Conservation (phyloP, 2,329 filamentous ascomycete species). For the Aspergillus hortae region DNA sequence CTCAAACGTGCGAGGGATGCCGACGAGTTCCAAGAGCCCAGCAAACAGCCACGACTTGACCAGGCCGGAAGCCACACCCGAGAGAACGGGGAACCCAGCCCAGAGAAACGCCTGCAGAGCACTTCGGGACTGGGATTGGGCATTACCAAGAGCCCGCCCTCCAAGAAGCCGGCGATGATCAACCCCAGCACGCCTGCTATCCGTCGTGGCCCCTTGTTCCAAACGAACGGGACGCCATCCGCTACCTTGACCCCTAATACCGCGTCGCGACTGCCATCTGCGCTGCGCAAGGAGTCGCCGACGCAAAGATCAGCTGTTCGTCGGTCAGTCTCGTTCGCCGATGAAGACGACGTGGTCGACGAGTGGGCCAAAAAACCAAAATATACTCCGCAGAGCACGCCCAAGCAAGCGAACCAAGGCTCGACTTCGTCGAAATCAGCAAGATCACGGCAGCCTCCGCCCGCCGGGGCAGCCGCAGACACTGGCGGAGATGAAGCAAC, state of each 20-base stretch:
- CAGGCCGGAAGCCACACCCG: slow-evolving; percentile 6
- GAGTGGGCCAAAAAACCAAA: slow-evolving; percentile 8
- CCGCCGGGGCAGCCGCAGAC: too few species aligned
- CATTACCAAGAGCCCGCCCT: slow-evolving; percentile 26
- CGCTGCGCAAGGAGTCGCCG: slow-evolving; percentile 23
- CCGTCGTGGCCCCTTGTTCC: slow-evolving; percentile 7
- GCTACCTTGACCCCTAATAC: slow-evolving; percentile 9
- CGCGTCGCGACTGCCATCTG: slow-evolving; percentile 17
- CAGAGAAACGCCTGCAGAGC: not conserved
- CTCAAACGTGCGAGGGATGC: slow-evolving; percentile 27
- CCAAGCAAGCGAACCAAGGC: slow-evolving; percentile 1
- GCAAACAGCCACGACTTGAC: slow-evolving; percentile 25
- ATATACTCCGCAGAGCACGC: slow-evolving; percentile 2
- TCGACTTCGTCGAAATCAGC: too few species aligned
- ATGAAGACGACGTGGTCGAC: slow-evolving; percentile 14
- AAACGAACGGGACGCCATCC: slow-evolving; percentile 11
- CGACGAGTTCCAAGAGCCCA: slow-evolving; percentile 12
- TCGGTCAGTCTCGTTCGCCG: slow-evolving; percentile 27
- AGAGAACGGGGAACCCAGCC: not conserved
- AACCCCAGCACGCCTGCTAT: slow-evolving; percentile 8
- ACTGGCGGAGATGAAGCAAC: too few species aligned
- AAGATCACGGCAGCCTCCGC: too few species aligned
- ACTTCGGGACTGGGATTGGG: slow-evolving; percentile 20
- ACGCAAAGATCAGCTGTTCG: slow-evolving; percentile 11
- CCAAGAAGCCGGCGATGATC: slow-evolving; percentile 10